phyloP scores from a whole-genome alignment of 2,329 filamentous ascomycete genomes.

The Alternaria postmessia region DNA sequence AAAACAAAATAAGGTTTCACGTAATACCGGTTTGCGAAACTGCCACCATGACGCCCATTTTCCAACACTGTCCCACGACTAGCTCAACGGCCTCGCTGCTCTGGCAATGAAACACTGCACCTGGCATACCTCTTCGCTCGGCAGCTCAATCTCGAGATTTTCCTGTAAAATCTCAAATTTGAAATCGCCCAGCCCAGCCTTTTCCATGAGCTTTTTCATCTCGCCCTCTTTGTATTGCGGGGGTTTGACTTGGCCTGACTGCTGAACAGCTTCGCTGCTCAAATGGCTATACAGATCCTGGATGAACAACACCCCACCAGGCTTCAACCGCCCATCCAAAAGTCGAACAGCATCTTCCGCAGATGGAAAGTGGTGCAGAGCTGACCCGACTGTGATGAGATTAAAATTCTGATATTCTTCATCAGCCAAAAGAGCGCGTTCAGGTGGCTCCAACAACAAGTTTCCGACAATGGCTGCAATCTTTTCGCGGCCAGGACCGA shows the following conservation, averaged over 20 bases:
- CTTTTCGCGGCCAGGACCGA: neutral
- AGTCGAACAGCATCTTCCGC: neutral
- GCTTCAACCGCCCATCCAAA: neutral
- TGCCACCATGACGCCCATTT: neutral
- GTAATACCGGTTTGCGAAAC: neutral
- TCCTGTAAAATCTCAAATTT: neutral
- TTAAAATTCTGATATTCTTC: neutral
- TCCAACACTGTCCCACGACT: neutral
- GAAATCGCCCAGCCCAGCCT: too few relatives aligned
- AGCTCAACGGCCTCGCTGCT: neutral
- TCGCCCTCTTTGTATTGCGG: too few relatives aligned
- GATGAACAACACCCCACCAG: conserved; percentile 12
- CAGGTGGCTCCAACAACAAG: neutral
- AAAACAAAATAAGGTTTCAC: too few relatives aligned
- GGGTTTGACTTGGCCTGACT: neutral
- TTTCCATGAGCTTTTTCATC: too few relatives aligned
- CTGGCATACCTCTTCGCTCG: neutral
- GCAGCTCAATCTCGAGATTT: neutral
- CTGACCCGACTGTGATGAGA: conserved; percentile 1
- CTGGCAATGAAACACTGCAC: neutral
- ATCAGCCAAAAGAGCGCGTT: neutral
- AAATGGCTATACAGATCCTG: conserved; percentile 6
- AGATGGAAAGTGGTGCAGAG: neutral
- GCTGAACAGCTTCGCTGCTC: neutral
- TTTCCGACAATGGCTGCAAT: neutral